Base-by-base conservation (phyloP, 345 rosid species). In the Sisymbrium altissimum region DNA sequence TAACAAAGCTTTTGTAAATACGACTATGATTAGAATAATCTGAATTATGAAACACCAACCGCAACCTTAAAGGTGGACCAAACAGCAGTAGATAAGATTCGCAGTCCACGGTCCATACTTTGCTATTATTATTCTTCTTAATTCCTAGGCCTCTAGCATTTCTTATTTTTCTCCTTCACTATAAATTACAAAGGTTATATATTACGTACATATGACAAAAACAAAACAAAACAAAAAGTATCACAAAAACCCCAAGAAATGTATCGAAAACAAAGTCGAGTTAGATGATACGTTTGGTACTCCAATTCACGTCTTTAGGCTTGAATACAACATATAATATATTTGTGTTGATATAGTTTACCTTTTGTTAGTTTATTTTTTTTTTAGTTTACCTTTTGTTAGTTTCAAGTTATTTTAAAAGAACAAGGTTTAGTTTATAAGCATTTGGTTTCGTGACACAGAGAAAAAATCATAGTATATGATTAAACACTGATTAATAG, bases 11-110 rank as follows among this genome's bases (percentile, higher is more conserved):
- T 5, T 63, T 64, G 21, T 55, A n/a, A 54, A 30, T 39, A 55
- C n/a, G 68, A 64, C 57, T 48, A 12, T 56, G 29, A 56, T 17
- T 57, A 56, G 21, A 44, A 76, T 69, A 69, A 11, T 44, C 75
- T 18, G 10, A 62, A 64, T 56, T 45, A 46, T 46, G 76, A 77
- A 77, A 70, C 71, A 56, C 67, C 72, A 70, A 77, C 38, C 66
- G 33, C 58, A 63, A 71, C 72, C 80, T 70, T 70, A 64, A 71
- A 77, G 62, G 54, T 77, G 66, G 65, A 46, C 62, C 75, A 70
- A 71, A 64, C 32, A 54, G 33, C 43, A 62, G 15, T 52, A 18
- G 68, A 77, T 71, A 71, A 70, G 55, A 71, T 71, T 71, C 55
- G 49, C 10, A 54, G 50, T 61, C 60, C 59, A 63, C 57, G 66